These are phyloP conservation scores for Achaetomiella virescens DNA, from an alignment of 495 filamentous ascomycete genomes.

Conservation along the genomic window DNA sequence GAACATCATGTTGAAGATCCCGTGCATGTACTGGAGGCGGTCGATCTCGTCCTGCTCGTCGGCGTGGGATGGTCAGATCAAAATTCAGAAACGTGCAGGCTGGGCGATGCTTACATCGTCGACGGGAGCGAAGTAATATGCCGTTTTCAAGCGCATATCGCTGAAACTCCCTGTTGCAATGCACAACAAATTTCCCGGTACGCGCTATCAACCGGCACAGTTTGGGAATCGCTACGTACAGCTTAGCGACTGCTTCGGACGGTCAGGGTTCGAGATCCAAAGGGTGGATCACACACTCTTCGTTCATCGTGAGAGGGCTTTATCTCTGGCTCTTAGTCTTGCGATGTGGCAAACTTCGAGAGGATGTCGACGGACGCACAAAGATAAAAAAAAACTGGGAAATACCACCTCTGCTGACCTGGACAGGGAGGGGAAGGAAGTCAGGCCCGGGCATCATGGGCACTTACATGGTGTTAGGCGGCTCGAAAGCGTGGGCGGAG, in stretches of 20 bases:
- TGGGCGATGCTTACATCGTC: conserved; percentile 62
- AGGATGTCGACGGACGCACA: background rate
- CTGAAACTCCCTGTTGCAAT: conserved; percentile 67
- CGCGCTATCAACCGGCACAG: conserved; percentile 49
- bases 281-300: conserved; percentile 21
- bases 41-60: conserved; percentile 68
- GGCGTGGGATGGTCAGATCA: conserved; percentile 7
- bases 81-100: conserved; percentile 6
- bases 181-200: conserved; percentile 57
- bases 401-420: conserved; percentile 1
- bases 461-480: conserved; percentile 22
- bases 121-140: conserved; percentile 72
- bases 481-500: conserved; percentile 19
- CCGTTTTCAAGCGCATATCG: conserved; percentile 64
- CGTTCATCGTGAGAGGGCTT: conserved; percentile 20
- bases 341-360: conserved; percentile 9
- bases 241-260: conserved; percentile 17
- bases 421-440: conserved; percentile 1
- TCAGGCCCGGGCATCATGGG: conserved; percentile 21
- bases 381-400: conserved; percentile 4
- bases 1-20: conserved; percentile 65
- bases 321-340: background rate
- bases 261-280: background rate
- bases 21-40: conserved; percentile 63
- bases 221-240: conserved; percentile 30